These are phyloP conservation scores for Huntiella savannae DNA, from an alignment of 2,329 filamentous ascomycete genomes.

Conservation along the genomic window DNA sequence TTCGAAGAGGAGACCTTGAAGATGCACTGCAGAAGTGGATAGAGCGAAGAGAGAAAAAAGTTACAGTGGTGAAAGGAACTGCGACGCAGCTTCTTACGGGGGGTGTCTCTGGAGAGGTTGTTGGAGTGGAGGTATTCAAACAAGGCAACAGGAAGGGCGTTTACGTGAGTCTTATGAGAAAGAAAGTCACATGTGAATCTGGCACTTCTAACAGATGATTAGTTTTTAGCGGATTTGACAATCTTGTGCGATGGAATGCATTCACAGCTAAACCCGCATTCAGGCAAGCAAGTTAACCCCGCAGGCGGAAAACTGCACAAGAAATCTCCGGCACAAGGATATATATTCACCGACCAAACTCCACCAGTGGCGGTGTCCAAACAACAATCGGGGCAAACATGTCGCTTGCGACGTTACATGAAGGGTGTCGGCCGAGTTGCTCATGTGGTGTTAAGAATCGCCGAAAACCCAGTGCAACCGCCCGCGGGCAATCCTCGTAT, in stretches of 20 bases:
- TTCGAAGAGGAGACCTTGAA: constrained; percentile 1
- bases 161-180: constrained; percentile 3
- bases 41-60: background rate
- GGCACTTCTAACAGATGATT: background rate
- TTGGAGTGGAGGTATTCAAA: constrained; percentile 7
- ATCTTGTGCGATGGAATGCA: constrained; percentile 7
- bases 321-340: too few relatives aligned
- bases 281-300: too few relatives aligned
- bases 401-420: too few relatives aligned
- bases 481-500: too few relatives aligned
- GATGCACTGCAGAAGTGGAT: background rate
- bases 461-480: too few relatives aligned
- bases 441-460: too few relatives aligned
- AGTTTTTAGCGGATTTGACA: constrained; percentile 10
- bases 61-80: constrained; percentile 3
- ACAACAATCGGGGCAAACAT: too few relatives aligned
- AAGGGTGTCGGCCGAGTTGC: too few relatives aligned
- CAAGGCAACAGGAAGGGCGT: background rate
- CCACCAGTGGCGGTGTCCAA: too few relatives aligned
- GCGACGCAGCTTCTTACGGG: constrained; percentile 9
- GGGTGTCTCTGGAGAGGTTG: constrained; percentile 6
- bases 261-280: background rate
- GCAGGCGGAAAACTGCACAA: too few relatives aligned
- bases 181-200: background rate
- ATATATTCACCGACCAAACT: too few relatives aligned